Evolutionary conservation across 1,284 basidiomycete species (phyloP), one percentile per base, ranked within the genome.

Genomic region (Ganoderma boninense): DNA sequence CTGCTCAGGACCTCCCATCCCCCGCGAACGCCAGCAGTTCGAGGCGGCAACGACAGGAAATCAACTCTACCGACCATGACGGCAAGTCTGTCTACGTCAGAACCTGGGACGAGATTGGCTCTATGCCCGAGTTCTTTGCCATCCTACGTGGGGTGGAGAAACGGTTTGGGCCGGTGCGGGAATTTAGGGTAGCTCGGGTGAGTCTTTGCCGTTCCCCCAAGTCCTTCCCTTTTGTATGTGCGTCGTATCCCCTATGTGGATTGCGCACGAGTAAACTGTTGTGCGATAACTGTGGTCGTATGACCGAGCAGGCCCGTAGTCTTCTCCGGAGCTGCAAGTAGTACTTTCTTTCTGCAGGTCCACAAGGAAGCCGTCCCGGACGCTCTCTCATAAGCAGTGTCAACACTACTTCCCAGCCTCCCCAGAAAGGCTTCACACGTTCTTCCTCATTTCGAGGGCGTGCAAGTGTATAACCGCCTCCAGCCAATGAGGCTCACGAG

Each of bases 131-230:
- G 43, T 86, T 85, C 10, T 81, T 86, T 20, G 81, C 86, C 57
- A 81, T 89, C 65, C 75, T 90, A 68, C 85, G 86, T 54, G 85
- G 83, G 2, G 70, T 92, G 29, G 90, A 92, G 79, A 83, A 82
- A 29, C 85, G 84, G 69, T 91, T 87, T 77, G 90, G 90, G 18
- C 80, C 81, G 14, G 77, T 91, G 46, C 79, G 82, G 42, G 85
- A 89, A 68, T 88, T 84, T 69, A 79, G 80, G 49, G 79, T 89
- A 54, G 66, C 77, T 38, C 82, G 85, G 77, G 90, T 90, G 75
- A 69, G 86, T 80, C 14, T 52, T 32, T 60, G 40, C 20, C 13
- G 13, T 18, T 43, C 14, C 20, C n/a, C 10, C 26, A 29, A 38
- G 38, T 38, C 26, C 2, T 20, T 38, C 20, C 35, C 2, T 35